Percentiles rank a stretch among this genome's conserved stretches.
Evolutionary conservation across 2,329 filamentous ascomycete species (phyloP).

Genomic region (Zymoseptoria passerinii): DNA sequence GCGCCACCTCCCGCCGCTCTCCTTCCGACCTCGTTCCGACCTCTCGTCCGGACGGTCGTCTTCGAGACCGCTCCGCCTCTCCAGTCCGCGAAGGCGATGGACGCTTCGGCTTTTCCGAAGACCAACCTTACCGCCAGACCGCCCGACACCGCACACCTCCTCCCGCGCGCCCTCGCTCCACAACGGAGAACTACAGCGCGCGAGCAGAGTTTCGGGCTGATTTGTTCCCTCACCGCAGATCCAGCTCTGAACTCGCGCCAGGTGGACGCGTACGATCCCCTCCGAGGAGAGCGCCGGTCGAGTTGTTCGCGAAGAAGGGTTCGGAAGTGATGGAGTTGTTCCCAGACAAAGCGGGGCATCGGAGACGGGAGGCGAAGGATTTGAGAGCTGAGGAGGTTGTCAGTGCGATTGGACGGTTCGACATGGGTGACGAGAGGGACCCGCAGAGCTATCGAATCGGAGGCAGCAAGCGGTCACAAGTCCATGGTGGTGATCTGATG

Average conservation of each 20-base stretch:
- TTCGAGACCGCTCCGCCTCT: conserved; percentile 54
- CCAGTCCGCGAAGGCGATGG: conserved; percentile 44
- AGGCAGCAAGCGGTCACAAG: conserved; percentile 1
- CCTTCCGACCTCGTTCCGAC: not conserved
- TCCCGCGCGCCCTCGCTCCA: conserved; percentile 22
- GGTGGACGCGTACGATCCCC: conserved; percentile 4
- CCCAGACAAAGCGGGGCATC: conserved; percentile 36
- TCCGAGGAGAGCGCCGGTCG: conserved; percentile 3
- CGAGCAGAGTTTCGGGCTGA: conserved; percentile 31
- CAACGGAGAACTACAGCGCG: conserved; percentile 17
- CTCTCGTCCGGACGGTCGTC: conserved; percentile 32
- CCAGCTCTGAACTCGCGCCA: conserved; percentile 6
- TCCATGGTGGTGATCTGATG: conserved; percentile 12
- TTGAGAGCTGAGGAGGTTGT: conserved; percentile 20
- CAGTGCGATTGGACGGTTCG: conserved; percentile 20
- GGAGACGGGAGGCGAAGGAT: conserved; percentile 37
- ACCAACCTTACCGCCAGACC: conserved; percentile 38
- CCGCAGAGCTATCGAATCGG: conserved; percentile 10
- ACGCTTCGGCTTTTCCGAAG: conserved; percentile 42
- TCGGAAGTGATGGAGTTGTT: conserved; percentile 27
- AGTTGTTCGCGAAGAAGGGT: conserved; percentile 23
- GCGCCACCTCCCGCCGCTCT: not conserved
- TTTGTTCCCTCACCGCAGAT: conserved; percentile 30
- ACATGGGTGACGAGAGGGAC: conserved; percentile 15
- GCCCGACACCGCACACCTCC: conserved; percentile 37